Evolutionary conservation across 148 eudicot genomes (phyloP).

Genomic region (Gaultheria prostrata): DNA sequence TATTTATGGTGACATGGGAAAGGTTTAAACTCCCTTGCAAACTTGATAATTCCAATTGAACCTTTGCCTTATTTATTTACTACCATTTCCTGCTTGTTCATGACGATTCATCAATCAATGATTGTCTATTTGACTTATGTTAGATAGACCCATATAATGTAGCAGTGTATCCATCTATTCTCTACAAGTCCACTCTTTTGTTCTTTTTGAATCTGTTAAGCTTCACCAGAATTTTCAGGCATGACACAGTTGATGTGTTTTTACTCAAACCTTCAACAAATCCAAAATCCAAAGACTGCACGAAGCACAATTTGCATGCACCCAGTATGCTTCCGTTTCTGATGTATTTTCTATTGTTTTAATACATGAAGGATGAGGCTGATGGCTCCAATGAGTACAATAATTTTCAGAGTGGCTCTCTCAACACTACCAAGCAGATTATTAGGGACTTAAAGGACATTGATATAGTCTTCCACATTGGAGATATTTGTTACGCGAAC

Average conservation of each 20-base stretch:
- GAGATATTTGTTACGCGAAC: constrained; percentile 31
- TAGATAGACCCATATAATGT: not conserved
- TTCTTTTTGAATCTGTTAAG: not conserved
- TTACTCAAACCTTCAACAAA: not conserved
- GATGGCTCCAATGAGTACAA: constrained; percentile 34
- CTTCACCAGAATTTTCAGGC: not conserved
- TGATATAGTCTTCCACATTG: constrained; percentile 32
- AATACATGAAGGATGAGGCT: constrained; percentile 34
- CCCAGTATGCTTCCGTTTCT: constrained; percentile 2
- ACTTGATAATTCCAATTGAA: constrained; percentile 3
- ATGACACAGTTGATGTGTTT: not conserved
- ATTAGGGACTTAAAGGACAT: constrained; percentile 24
- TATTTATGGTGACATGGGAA: constrained; percentile 93
- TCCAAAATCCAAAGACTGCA: not conserved
- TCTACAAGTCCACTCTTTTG: not conserved
- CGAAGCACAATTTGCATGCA: not conserved
- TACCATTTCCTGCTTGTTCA: not conserved
- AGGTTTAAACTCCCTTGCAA: constrained; percentile 35
- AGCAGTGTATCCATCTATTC: not conserved
- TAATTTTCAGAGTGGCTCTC: constrained; percentile 31
- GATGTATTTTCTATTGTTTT: constrained; percentile 4
- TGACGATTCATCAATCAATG: not conserved
- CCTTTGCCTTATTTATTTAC: not conserved
- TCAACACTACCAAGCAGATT: constrained; percentile 30
- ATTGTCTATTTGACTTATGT: not conserved